Base-by-base conservation (phyloP, 352 stramenopile genomes). In the Phytophthora ramorum region DNA sequence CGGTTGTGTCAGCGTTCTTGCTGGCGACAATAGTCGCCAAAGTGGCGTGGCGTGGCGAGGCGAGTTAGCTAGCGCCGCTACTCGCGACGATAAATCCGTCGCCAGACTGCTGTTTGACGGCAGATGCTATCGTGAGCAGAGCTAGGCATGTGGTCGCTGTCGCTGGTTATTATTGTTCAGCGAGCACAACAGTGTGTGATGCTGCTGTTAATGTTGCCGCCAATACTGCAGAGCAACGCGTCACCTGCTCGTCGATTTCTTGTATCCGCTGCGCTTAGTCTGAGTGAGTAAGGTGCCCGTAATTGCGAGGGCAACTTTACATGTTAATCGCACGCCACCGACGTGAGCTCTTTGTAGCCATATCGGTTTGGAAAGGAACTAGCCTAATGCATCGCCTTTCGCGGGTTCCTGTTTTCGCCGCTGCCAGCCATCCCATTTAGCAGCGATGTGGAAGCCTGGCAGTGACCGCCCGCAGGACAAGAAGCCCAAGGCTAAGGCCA, bases 391-490 rank as follows among this genome's bases (percentile, higher is more conserved):
- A 46, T 46, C 17, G n/a, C 2, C 9, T 46, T 46, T 46, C 40
- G 9, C 14, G 5, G 38, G 4, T 17, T 45, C n/a, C 14, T 8
- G 4, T 9, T 22, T 45, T 45, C 7, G 1, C 52, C 22, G 24
- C 59, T 16, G 8, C 40, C 53, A 69, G 28, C 66, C 66, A 71
- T 52, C 45, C 43, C 49, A 62, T 54, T 37, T 10, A 48, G 43
- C 19, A 48, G 43, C n/a, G 13, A 90, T 90, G 81, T 90, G 81
- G 81, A 90, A 90, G 70, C 81, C 81, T 16, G 79, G 79, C 22
- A 78, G 46, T 22, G 51, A 77, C 10, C 71, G 71, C 48, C 78
- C 74, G 19, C 68, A 76, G 57, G 52, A 75, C 37, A 55, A 41
- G 57, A 73, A 73, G 37, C 51, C 52, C 19, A 63, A 75, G 63